Evolutionary conservation across 1,284 basidiomycete species (phyloP).

Genomic region (Microbotryum intermedium): DNA sequence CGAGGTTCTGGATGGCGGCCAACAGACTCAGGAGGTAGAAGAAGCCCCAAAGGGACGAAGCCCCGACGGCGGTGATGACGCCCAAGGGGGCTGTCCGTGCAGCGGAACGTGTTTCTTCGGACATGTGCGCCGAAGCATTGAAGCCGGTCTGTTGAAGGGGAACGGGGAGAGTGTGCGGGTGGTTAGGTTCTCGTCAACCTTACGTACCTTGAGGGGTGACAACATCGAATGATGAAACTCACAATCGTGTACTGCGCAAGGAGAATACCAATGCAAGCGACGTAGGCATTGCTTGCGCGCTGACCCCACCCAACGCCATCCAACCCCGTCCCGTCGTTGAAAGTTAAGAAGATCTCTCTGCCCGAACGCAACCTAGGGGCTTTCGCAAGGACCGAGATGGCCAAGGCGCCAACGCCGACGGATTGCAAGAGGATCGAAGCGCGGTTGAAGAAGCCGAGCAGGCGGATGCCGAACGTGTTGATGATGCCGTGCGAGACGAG

Average conservation of each 20-base stretch:
- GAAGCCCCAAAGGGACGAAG: conserved; percentile 57
- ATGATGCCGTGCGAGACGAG: conserved; percentile 57
- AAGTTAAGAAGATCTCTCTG: conserved; percentile 58
- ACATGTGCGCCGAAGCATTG: conserved; percentile 49
- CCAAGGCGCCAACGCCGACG: conserved; percentile 55
- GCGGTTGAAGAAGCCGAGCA: conserved; percentile 59
- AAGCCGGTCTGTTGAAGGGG: conserved; percentile 13
- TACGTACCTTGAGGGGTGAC: not conserved
- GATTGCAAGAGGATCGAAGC: conserved; percentile 64
- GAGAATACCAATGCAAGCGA: conserved; percentile 58
- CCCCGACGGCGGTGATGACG: conserved; percentile 45
- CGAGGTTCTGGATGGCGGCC: conserved; percentile 64
- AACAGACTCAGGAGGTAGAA: conserved; percentile 61
- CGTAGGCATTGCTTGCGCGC: conserved; percentile 59
- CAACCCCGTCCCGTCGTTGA: conserved; percentile 56
- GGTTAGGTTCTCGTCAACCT: not conserved
- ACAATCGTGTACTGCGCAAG: conserved; percentile 49
- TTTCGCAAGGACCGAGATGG: conserved; percentile 55
- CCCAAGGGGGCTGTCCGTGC: conserved; percentile 30
- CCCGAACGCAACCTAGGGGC: conserved; percentile 60
- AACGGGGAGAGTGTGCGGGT: not conserved
- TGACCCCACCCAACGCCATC: conserved; percentile 55
- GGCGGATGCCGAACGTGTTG: conserved; percentile 59
- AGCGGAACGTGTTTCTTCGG: conserved; percentile 66
- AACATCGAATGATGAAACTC: conserved; percentile 51